Percentiles rank a stretch among this genome's conserved stretches.
phyloP scores from a whole-genome alignment of 306 rosid species.

The Hippophae gyantsensis region DNA sequence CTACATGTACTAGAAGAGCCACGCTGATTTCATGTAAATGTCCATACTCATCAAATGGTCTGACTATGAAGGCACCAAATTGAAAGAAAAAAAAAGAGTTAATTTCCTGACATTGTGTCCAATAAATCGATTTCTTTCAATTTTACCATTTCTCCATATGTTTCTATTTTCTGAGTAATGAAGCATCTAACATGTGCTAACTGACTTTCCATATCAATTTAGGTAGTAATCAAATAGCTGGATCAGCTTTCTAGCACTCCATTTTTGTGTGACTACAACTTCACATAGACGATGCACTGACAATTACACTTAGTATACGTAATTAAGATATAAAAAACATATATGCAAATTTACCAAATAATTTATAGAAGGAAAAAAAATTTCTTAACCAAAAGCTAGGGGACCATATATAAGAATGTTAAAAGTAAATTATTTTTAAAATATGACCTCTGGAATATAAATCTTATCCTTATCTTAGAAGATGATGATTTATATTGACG shows the following conservation, averaged over 20 bases:
- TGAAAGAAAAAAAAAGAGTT: conserved; percentile 15
- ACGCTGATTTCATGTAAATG: conserved; percentile 7
- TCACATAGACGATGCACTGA: not conserved
- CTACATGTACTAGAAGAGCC: not conserved
- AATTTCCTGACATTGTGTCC: conserved; percentile 14
- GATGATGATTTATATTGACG: not conserved
- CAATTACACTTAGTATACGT: not conserved
- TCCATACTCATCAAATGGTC: conserved; percentile 2
- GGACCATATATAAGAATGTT: too few species aligned
- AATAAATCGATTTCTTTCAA: conserved; percentile 18
- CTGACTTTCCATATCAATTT: conserved; percentile 1
- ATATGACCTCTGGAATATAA: not conserved
- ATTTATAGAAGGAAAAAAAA: too few species aligned
- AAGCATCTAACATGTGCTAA: conserved; percentile 7
- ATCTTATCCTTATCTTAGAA: conserved; percentile 18
- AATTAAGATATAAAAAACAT: too few species aligned
- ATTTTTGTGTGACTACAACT: not conserved
- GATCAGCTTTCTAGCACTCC: not conserved
- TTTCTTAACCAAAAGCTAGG: too few species aligned
- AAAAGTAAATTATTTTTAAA: too few species aligned
- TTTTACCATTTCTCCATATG: not conserved
- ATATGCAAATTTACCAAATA: too few species aligned
- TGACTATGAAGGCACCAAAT: conserved; percentile 9
- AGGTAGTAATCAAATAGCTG: not conserved
- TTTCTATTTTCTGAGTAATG: not conserved